Base-by-base conservation (phyloP, 2,329 filamentous ascomycete species). In the Paramyrothecium roridum region DNA sequence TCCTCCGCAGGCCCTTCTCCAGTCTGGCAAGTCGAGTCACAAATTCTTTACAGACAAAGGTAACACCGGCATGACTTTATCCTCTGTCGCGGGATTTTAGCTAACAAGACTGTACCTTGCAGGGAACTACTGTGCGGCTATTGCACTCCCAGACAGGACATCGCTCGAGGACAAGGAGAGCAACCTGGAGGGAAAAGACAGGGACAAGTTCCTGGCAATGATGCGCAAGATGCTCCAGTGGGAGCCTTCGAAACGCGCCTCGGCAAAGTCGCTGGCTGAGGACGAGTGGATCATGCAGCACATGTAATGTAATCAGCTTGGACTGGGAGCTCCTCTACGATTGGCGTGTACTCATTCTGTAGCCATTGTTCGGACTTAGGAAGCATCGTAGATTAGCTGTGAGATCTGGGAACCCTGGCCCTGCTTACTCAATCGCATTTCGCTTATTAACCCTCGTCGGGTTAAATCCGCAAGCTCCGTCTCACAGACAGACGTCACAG, bases 41-140 rank as follows among this genome's bases (percentile, higher is more conserved):
- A 74, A 72, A 49, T 79, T 76, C 62, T 79, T 77, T 52, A 67
- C 70, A 0, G 57, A 68, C 3, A 51, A 69, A 54, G 73, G 73
- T 71, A 67, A 55, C 56, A 4, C 26, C 10, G 26, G 26, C 10
- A 10, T 30, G 10, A n/a, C n/a, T n/a, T n/a, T n/a, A n/a, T 52
- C 52, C 43, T 23, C 48, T 8, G 4, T 55, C 12, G 19, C 50
- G 11, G 17, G 19, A 3, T 56, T 51, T 33, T 23, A n/a, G n/a
- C n/a, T n/a, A n/a, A n/a, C n/a, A n/a, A n/a, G n/a, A n/a, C n/a
- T n/a, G n/a, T n/a, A n/a, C n/a, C n/a, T n/a, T n/a, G n/a, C 59
- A 73, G 70, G 70, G 33, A 52, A 65, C 0, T 68, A 73, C 13
- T 51, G 54, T 19, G 48, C 55, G 3, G 59, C 55, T 46, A 59